These are phyloP conservation scores for Petasospora fabianii DNA, from an alignment of 1,139 yeast genomes.

Conservation along the genomic window DNA sequence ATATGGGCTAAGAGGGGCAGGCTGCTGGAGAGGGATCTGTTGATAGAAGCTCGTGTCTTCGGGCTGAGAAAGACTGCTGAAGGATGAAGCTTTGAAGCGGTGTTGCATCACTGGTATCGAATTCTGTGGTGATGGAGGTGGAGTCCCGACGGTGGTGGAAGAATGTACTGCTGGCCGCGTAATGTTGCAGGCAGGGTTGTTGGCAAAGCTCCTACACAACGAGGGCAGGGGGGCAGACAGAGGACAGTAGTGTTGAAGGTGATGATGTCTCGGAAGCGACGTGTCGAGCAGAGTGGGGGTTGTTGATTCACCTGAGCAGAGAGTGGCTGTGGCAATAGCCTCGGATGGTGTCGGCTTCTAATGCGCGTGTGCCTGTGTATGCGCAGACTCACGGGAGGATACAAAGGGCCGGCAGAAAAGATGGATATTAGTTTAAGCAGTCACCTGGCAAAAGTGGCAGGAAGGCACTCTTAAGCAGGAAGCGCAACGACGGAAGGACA, in stretches of 20 bases:
- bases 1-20: background rate
- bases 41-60: constrained; percentile 1
- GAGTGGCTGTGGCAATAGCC: no score
- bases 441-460: no score
- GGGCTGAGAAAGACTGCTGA: constrained; percentile 4
- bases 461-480: no score
- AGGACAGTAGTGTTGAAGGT: background rate
- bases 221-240: background rate
- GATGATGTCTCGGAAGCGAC: background rate
- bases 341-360: no score
- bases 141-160: background rate
- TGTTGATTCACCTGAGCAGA: no score
- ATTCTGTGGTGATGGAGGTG: background rate
- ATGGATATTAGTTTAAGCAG: no score
- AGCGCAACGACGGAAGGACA: no score
- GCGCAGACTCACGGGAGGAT: no score
- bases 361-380: no score
- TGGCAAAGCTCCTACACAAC: background rate
- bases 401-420: no score
- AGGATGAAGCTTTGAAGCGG: constrained; percentile 11
- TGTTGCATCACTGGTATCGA: background rate
- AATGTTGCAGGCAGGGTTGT: background rate
- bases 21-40: background rate
- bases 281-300: no score
- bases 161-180: background rate